A percentile compares a stretch with the other conserved stretches of the same genome.
Conservation (phyloP, 352 stramenopile genomes). For the Pythium rishiriense region DNA sequence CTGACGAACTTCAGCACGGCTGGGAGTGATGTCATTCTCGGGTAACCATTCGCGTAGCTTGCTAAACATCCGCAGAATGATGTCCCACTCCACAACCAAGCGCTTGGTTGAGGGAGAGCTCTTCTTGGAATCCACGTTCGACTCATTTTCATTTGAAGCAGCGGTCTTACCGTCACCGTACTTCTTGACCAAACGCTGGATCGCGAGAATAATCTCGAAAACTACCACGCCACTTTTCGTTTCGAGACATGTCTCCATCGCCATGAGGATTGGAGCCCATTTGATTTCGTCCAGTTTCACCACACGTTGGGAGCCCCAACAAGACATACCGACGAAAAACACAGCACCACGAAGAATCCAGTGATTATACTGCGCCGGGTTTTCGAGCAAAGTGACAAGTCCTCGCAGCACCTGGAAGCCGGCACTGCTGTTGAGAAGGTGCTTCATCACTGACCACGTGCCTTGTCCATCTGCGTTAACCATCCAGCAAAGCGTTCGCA, state of each 20-base stretch:
- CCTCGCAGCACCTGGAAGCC: conserved; percentile 74
- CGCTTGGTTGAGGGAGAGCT: not conserved
- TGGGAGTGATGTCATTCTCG: conserved; percentile 1
- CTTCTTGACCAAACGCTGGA: conserved; percentile 88
- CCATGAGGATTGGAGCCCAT: conserved; percentile 70
- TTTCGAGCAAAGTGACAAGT: conserved; percentile 72
- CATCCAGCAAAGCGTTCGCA: conserved; percentile 80
- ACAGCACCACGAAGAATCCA: conserved; percentile 82
- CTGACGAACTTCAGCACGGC: conserved; percentile 2
- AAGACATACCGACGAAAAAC: conserved; percentile 90
- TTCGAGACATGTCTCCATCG: conserved; percentile 57
- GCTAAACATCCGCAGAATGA: conserved; percentile 79
- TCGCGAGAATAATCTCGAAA: conserved; percentile 85
- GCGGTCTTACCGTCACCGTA: conserved; percentile 48
- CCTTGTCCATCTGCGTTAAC: conserved; percentile 82
- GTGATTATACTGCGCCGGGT: conserved; percentile 50
- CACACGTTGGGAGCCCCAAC: conserved; percentile 83
- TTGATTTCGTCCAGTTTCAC: conserved; percentile 71
- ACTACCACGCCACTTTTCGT: conserved; percentile 80
- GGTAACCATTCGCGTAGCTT: conserved; percentile 72
- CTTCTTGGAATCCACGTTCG: not conserved
- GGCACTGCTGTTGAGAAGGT: conserved; percentile 59
- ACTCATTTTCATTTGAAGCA: not conserved
- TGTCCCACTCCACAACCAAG: conserved; percentile 74
- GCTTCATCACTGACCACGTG: conserved; percentile 84